A percentile compares a stretch with the other conserved stretches of the same genome.
These are phyloP conservation scores for Puccinia coronata DNA, from an alignment of 1,284 basidiomycete species.

Conservation along the genomic window DNA sequence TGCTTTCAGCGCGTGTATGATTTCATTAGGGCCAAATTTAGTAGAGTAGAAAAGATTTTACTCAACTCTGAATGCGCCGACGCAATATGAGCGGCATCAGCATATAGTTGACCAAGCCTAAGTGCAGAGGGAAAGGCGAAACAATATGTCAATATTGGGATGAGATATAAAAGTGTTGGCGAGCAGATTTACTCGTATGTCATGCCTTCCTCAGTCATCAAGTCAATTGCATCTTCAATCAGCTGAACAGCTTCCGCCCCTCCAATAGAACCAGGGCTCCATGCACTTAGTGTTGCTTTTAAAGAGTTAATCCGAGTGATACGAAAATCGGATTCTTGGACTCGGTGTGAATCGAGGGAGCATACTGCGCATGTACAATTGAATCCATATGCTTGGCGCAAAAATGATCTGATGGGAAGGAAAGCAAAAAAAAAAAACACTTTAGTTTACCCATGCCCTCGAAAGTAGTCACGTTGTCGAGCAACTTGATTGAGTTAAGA, in stretches of 20 bases:
- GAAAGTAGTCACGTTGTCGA: not conserved
- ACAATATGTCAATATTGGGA: not conserved
- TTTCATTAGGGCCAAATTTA: no score
- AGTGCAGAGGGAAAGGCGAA: not conserved
- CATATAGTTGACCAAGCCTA: conserved; percentile 44
- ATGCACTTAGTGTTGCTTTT: conserved; percentile 35
- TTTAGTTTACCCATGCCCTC: not conserved
- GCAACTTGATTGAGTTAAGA: not conserved
- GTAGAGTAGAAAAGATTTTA: no score
- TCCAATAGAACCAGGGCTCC: conserved; percentile 34
- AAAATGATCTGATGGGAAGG: not conserved
- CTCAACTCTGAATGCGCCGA: conserved; percentile 48
- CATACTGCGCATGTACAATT: conserved; percentile 37
- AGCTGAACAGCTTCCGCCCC: conserved; percentile 32
- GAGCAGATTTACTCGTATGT: conserved; percentile 38
- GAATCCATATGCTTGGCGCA: conserved; percentile 32
- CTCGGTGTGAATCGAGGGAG: conserved; percentile 5
- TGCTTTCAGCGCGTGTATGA: no score
- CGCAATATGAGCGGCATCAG: conserved; percentile 45
- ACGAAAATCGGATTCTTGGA: conserved; percentile 27
- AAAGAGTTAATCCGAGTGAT: conserved; percentile 43
- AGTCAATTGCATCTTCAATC: conserved; percentile 20
- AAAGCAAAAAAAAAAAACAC: not conserved
- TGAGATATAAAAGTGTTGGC: not conserved
- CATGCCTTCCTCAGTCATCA: conserved; percentile 41